A percentile compares a stretch with the other conserved stretches of the same genome.
These are phyloP conservation scores for Zygoascus ofunaensis DNA, from an alignment of 805 yeast species.

Conservation along the genomic window DNA sequence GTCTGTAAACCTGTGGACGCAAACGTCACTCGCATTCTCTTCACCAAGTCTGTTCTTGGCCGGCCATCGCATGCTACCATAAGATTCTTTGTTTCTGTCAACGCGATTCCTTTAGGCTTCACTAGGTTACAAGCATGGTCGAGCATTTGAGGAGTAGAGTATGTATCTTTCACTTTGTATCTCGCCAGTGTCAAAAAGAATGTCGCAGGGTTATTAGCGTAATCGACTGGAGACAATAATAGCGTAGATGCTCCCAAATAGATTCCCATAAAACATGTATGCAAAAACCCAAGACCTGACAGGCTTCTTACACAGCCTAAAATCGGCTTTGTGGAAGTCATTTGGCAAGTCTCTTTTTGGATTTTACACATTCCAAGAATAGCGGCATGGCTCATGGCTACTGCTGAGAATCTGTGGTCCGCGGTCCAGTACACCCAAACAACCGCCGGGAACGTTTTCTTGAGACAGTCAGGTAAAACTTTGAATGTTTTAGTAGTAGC, in stretches of 20 bases:
- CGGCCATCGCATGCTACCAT: conserved; percentile 75
- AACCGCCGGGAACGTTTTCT: conserved; percentile 41
- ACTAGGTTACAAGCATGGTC: conserved; percentile 56
- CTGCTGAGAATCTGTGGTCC: conserved; percentile 58
- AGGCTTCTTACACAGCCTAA: conserved; percentile 83
- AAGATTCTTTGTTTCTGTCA: conserved; percentile 63
- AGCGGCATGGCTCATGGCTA: conserved; percentile 46
- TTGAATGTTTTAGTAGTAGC: conserved; percentile 19
- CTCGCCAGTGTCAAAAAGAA: conserved; percentile 65
- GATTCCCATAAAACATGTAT: conserved; percentile 74
- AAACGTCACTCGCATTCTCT: conserved; percentile 52
- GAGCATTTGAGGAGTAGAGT: conserved; percentile 75
- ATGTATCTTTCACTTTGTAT: conserved; percentile 75
- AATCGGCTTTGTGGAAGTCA: conserved; percentile 61
- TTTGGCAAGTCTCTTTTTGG: conserved; percentile 83
- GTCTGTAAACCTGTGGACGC: conserved; percentile 55
- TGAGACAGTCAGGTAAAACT: conserved; percentile 21
- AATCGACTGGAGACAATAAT: conserved; percentile 68
- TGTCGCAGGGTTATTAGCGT: conserved; percentile 60
- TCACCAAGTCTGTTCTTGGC: conserved; percentile 51
- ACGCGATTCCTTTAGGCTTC: conserved; percentile 51
- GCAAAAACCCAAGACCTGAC: conserved; percentile 79
- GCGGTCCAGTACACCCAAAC: conserved; percentile 65
- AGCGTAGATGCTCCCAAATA: conserved; percentile 82
- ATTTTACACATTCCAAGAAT: conserved; percentile 76